A percentile compares a stretch with the other conserved stretches of the same genome.
Conservation (phyloP, 108 stramenopile genomes). For the Conticribra weissflogii region DNA sequence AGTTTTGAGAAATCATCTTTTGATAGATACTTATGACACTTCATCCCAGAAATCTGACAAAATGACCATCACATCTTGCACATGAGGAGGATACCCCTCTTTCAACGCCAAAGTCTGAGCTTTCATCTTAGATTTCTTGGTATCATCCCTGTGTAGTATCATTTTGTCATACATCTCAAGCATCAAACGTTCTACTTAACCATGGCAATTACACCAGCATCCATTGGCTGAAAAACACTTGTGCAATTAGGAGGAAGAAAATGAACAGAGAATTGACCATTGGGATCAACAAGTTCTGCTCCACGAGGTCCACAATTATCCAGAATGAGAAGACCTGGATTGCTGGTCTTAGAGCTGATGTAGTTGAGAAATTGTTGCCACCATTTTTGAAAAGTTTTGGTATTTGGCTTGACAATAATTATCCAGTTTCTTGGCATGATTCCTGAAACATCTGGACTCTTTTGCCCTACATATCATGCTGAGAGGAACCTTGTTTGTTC, state of each 20-base stretch:
- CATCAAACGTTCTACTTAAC: background rate
- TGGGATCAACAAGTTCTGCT: background rate
- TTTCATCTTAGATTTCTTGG: background rate
- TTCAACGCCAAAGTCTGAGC: background rate
- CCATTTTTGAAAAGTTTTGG: background rate
- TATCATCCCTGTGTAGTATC: background rate
- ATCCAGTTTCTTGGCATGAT: background rate
- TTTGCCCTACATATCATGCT: conserved; percentile 1
- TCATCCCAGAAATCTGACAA: background rate
- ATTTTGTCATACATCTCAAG: background rate
- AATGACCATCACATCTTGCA: conserved; percentile 1
- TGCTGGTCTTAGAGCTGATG: background rate
- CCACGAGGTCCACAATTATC: conserved; percentile 5
- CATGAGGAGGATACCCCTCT: background rate
- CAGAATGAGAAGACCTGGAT: background rate
- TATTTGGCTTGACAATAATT: background rate
- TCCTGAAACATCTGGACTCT: background rate
- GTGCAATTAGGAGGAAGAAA: conserved; percentile 3
- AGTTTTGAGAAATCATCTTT: background rate
- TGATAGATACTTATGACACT: background rate
- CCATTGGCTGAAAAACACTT: conserved; percentile 3
- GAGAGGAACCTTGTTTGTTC: background rate
- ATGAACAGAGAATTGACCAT: background rate
- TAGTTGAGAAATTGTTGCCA: background rate
- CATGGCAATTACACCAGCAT: conserved; percentile 2